Conservation (phyloP, 768 basidiomycete species). For the Mycena galericulata region DNA sequence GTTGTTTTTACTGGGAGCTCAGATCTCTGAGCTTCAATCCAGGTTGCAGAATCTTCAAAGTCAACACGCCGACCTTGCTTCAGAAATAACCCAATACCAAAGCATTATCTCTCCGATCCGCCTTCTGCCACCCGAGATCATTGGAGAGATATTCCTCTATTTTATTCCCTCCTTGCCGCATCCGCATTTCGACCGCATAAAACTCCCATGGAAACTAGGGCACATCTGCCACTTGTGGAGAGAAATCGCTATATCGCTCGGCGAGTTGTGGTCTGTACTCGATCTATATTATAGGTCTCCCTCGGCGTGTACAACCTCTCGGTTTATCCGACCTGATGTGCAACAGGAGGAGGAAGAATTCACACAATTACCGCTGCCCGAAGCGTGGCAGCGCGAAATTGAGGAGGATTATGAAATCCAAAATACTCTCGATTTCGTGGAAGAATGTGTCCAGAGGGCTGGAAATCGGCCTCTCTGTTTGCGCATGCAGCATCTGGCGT, state of each 20-base stretch:
- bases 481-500: neutral
- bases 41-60: neutral
- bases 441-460: neutral
- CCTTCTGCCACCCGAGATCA: slow-evolving; percentile 8
- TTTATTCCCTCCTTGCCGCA: slow-evolving; percentile 5
- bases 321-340: neutral
- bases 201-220: slow-evolving; percentile 10
- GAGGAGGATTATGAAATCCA: slow-evolving; percentile 1
- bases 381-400: neutral
- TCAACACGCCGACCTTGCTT: neutral
- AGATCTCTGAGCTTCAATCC: neutral
- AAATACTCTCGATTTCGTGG: slow-evolving; percentile 1
- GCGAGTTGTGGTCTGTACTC: slow-evolving; percentile 5
- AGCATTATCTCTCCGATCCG: slow-evolving; percentile 8
- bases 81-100: neutral
- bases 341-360: neutral
- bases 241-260: neutral
- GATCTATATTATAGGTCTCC: neutral
- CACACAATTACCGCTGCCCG: neutral
- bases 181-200: neutral
- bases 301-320: neutral
- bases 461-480: slow-evolving; percentile 5
- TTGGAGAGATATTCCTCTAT: slow-evolving; percentile 22
- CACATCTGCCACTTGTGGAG: slow-evolving; percentile 17
- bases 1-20: neutral